Evolutionary conservation across 73 alveolate species (phyloP), one percentile per base, ranked within the genome.

Genomic region (Paraurostyla sp.): DNA sequence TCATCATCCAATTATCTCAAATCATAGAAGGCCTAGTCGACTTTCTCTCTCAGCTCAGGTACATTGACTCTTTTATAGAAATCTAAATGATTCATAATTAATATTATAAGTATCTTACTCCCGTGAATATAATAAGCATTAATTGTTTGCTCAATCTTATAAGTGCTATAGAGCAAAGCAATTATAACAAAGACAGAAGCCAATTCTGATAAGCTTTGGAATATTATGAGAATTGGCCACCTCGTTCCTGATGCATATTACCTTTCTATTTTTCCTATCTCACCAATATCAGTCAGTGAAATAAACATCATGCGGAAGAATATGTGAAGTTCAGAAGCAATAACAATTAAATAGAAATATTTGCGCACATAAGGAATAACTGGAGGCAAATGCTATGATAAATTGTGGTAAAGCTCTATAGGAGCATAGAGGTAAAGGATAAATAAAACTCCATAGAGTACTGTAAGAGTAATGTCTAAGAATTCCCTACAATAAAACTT

Each of bases 81-180:
- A 3, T 65, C 82, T 65, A 65, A 1, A 65, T 6, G 32, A 38
- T 65, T 38, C 32, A 2, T 15, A 40, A 33, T 4, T 18, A 38
- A 27, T 3, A 18, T 38, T 54, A 13, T 54, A 13, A 20, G 15
- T 9, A 13, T 20, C 56, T 65, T 65, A 65, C 82, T 65, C 41
- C 82, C 82, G 25, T 65, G 82, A 65, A 65, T 13, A 38, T 38
- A 65, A 38, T 13, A 65, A 16, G 82, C 82, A 40, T 65, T 40
- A 15, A 65, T 40, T 7, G 41, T 20, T 32, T 32, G 7, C 82
- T 65, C 82, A 35, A 65, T 23, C 25, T 65, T 65, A 22, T 11
- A 65, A 11, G 25, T 22, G 3, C 35, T 18, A 6, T 2, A 65
- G 18, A 65, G 25, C 7, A n/a, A 3, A 7, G 59, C 32, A 18